Conservation (phyloP, 495 filamentous ascomycete species). For the Diplogelasinospora grovesii region DNA sequence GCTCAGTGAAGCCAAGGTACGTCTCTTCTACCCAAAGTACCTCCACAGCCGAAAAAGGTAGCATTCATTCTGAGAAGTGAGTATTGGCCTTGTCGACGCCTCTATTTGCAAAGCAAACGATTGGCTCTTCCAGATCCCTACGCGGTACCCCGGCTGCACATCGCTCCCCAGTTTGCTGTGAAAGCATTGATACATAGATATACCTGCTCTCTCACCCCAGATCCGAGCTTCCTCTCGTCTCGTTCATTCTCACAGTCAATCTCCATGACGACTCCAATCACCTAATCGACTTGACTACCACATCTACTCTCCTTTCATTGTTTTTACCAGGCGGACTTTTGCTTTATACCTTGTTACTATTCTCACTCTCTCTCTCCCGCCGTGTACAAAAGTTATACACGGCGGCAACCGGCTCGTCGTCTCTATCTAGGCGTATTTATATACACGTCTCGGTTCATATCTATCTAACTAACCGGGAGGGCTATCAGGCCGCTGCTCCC, state of each 20-base stretch:
- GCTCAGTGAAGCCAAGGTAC: background rate
- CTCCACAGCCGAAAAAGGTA: no score
- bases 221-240: slow-evolving; percentile 5
- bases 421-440: no score
- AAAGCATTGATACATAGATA: slow-evolving; percentile 24
- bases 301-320: slow-evolving; percentile 1
- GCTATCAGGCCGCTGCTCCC: no score
- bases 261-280: slow-evolving; percentile 6
- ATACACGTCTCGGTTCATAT: no score
- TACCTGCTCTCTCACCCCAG: slow-evolving; percentile 12
- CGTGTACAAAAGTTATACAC: no score
- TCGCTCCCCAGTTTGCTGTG: slow-evolving; percentile 5
- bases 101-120: slow-evolving; percentile 21
- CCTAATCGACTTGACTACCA: slow-evolving; percentile 2
- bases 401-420: no score
- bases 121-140: slow-evolving; percentile 19
- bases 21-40: no score
- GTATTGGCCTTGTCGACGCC: slow-evolving; percentile 10
- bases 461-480: no score
- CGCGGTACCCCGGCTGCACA: slow-evolving; percentile 10
- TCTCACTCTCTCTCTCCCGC: slow-evolving; percentile 1
- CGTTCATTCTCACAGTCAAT: slow-evolving; percentile 6
- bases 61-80: no score
- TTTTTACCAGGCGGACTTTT: slow-evolving; percentile 7
- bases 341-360: slow-evolving; percentile 5